Conservation (phyloP, 768 basidiomycete species). For the Collybia nuda region DNA sequence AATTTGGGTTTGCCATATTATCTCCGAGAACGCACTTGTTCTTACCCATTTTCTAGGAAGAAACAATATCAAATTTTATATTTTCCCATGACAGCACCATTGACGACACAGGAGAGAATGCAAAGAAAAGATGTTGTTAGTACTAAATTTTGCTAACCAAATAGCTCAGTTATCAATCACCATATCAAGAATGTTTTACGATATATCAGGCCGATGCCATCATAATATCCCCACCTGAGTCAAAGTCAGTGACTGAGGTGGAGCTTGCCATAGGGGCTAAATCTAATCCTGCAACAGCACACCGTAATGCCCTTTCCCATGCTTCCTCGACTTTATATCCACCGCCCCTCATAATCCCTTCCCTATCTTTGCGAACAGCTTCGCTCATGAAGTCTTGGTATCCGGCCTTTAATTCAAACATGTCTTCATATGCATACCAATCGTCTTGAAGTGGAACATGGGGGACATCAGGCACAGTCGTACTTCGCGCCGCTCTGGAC, state of each 20-base stretch:
- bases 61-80: slow-evolving; percentile 81
- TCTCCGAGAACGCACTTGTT: not conserved
- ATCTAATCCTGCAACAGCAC: slow-evolving; percentile 73
- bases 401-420: slow-evolving; percentile 49
- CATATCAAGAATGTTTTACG: not conserved
- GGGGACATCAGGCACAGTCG: slow-evolving; percentile 73
- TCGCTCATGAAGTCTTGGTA: slow-evolving; percentile 79
- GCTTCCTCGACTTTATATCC: slow-evolving; percentile 82
- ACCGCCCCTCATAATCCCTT: slow-evolving; percentile 80
- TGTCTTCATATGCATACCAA: slow-evolving; percentile 74
- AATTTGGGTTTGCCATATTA: slow-evolving; percentile 14
- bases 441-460: slow-evolving; percentile 78
- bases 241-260: slow-evolving; percentile 22
- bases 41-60: slow-evolving; percentile 31
- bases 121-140: slow-evolving; percentile 55
- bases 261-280: slow-evolving; percentile 39
- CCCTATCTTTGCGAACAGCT: slow-evolving; percentile 71
- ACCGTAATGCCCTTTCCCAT: slow-evolving; percentile 80
- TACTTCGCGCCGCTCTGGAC: slow-evolving; percentile 63
- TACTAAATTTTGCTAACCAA: slow-evolving; percentile 30
- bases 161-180: not conserved
- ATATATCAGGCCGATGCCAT: slow-evolving; percentile 38
- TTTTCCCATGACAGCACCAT: slow-evolving; percentile 69
- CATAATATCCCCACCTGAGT: slow-evolving; percentile 41
- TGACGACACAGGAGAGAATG: slow-evolving; percentile 52